phyloP scores from a whole-genome alignment of 345 rosid species.

The Aquilaria yunnanensis region DNA sequence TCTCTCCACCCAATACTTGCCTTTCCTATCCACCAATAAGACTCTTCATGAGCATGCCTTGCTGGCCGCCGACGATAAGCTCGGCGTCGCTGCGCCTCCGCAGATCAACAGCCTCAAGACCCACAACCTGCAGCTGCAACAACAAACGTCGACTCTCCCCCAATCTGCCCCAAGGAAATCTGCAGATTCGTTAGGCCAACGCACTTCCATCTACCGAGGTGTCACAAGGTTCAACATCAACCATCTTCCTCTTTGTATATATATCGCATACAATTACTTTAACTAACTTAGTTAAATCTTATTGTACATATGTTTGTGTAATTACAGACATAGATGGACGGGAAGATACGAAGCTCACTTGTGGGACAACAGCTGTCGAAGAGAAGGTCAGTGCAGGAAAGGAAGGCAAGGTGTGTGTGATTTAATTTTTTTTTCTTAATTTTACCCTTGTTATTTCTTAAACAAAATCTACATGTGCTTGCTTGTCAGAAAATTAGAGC shows the following conservation, averaged over 20 bases:
- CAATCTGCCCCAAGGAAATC: constrained; percentile 41
- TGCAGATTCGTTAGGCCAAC: constrained; percentile 75
- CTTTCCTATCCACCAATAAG: too few species aligned
- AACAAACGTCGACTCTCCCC: constrained; percentile 16
- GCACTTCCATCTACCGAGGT: constrained; percentile 86
- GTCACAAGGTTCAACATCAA: constrained; percentile 56
- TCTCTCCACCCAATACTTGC: too few species aligned
- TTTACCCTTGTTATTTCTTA: too few species aligned
- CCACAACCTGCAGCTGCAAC: constrained; percentile 17
- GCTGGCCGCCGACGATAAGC: too few species aligned
- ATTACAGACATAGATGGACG: constrained; percentile 78
- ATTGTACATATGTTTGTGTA: not conserved
- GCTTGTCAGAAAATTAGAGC: not conserved
- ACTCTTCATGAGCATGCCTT: too few species aligned
- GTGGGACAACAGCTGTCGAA: constrained; percentile 91
- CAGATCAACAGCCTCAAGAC: too few species aligned
- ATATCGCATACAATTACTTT: not conserved
- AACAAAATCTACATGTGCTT: not conserved
- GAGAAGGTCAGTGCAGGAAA: constrained; percentile 90
- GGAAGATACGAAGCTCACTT: constrained; percentile 95
- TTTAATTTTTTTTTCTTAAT: not conserved
- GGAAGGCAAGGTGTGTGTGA: constrained; percentile 75
- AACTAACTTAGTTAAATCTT: not conserved
- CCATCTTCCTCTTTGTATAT: too few species aligned
- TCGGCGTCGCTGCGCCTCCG: too few species aligned